Conservation (phyloP, 1,284 basidiomycete species). For the Pseudozyma flocculosa region DNA sequence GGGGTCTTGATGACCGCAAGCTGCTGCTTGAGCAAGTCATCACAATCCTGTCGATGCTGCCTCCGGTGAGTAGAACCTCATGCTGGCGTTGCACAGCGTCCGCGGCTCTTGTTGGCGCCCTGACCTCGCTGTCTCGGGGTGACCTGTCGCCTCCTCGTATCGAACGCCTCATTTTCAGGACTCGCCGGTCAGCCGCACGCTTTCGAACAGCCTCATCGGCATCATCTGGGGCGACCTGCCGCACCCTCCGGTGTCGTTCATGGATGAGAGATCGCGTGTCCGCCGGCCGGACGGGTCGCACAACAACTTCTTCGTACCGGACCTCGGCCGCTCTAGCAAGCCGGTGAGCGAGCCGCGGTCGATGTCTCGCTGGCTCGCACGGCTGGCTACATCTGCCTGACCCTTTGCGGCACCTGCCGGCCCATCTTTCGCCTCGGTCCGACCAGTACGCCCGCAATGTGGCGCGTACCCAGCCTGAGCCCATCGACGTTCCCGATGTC, state of each 20-base stretch:
- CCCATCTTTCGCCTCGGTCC: conserved; percentile 7
- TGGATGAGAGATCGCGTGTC: conserved; percentile 61
- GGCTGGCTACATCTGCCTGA: too few species aligned
- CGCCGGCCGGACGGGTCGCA: conserved; percentile 58
- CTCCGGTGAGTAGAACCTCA: conserved; percentile 1
- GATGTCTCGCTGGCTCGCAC: too few species aligned
- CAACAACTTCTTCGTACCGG: conserved; percentile 72
- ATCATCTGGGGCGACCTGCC: conserved; percentile 63
- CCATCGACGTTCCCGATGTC: conserved; percentile 27
- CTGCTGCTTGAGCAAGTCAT: conserved; percentile 44
- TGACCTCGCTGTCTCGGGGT: too few species aligned
- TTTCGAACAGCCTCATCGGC: conserved; percentile 29
- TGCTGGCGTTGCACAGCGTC: too few species aligned
- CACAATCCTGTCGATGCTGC: conserved; percentile 35
- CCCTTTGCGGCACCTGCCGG: too few species aligned
- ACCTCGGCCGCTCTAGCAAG: conserved; percentile 71
- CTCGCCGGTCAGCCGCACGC: not conserved
- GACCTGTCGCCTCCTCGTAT: too few species aligned
- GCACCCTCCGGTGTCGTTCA: conserved; percentile 71
- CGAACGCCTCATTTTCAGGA: too few species aligned
- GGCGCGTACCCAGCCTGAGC: conserved; percentile 15
- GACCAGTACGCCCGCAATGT: conserved; percentile 37
- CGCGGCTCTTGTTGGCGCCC: too few species aligned
- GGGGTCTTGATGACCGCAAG: conserved; percentile 42
- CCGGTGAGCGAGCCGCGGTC: conserved; percentile 61